Evolutionary conservation across 345 rosid genomes (phyloP).

Genomic region (Alliaria petiolata): DNA sequence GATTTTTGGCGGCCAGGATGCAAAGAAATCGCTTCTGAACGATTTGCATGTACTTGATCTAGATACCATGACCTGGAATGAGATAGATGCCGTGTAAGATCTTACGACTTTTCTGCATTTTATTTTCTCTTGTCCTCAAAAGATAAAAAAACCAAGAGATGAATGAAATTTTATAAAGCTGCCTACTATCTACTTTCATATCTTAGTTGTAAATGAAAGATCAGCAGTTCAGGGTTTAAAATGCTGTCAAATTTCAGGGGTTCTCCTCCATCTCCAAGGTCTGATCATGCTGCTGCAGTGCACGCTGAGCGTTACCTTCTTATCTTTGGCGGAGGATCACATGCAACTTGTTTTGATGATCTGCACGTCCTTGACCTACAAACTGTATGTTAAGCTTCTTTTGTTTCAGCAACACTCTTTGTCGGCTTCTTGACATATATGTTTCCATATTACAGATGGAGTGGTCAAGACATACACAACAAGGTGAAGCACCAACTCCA

Average conservation of each 20-base stretch:
- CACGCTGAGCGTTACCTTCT: slow-evolving; percentile 92
- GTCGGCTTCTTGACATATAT: slow-evolving; percentile 9
- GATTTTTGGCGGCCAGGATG: slow-evolving; percentile 94
- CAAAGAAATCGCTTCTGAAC: slow-evolving; percentile 72
- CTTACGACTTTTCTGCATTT: not conserved
- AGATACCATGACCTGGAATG: slow-evolving; percentile 96
- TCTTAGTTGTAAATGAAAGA: not conserved
- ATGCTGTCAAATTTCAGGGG: slow-evolving; percentile 50
- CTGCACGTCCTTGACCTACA: slow-evolving; percentile 90
- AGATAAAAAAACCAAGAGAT: not conserved
- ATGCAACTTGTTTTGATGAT: slow-evolving; percentile 84
- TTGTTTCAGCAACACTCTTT: not conserved
- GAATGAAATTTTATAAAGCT: not conserved
- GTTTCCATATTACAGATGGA: slow-evolving; percentile 56
- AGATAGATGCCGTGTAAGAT: slow-evolving; percentile 81
- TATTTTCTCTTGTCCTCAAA: not conserved
- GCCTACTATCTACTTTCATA: too few species aligned
- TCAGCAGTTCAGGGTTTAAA: not conserved
- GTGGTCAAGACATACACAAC: slow-evolving; percentile 90
- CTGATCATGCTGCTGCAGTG: slow-evolving; percentile 92
- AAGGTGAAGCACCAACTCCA: slow-evolving; percentile 80
- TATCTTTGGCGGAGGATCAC: slow-evolving; percentile 94
- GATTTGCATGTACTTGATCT: slow-evolving; percentile 91
- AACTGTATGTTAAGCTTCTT: slow-evolving; percentile 55
- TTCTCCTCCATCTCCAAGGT: slow-evolving; percentile 87